Conservation (phyloP, 2,329 filamentous ascomycete genomes). For the Pseudocercospora cruenta region DNA sequence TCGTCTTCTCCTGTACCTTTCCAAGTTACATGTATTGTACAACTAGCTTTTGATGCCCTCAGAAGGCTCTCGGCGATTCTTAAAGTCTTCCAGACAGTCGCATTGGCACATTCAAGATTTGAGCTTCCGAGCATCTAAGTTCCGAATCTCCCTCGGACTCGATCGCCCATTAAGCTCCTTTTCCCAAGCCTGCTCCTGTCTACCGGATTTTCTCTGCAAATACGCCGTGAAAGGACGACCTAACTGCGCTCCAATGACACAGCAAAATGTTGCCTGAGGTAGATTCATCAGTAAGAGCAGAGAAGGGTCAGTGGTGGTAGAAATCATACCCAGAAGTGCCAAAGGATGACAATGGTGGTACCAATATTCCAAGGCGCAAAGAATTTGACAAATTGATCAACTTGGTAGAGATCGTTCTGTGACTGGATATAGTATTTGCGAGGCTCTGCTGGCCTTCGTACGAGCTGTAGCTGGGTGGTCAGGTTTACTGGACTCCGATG, state of each 20-base stretch:
- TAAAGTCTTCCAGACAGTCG: background rate
- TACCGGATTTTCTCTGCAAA: conserved; percentile 14
- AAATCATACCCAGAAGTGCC: conserved; percentile 57
- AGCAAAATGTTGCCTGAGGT: conserved; percentile 61
- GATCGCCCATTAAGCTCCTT: background rate
- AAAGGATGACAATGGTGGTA: conserved; percentile 56
- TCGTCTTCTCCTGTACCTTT: too few relatives aligned
- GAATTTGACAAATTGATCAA: conserved; percentile 75
- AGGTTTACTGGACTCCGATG: conserved; percentile 59
- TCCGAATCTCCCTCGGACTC: background rate
- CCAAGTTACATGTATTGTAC: too few relatives aligned
- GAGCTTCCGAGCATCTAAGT: background rate
- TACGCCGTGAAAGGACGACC: conserved; percentile 52
- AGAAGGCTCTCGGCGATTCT: background rate
- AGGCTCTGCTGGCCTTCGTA: conserved; percentile 16
- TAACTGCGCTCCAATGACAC: conserved; percentile 61
- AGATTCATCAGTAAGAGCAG: background rate
- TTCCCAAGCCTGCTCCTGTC: conserved; percentile 6
- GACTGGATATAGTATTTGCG: conserved; percentile 69
- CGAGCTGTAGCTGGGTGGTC: conserved; percentile 39
- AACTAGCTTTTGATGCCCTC: too few relatives aligned
- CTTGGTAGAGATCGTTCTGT: conserved; percentile 83
- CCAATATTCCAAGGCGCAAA: conserved; percentile 60
- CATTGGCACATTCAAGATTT: background rate
- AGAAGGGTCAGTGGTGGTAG: background rate